Conservation (phyloP, 192 early-diverging fungal species). For the Paraglomus brasilianum region DNA sequence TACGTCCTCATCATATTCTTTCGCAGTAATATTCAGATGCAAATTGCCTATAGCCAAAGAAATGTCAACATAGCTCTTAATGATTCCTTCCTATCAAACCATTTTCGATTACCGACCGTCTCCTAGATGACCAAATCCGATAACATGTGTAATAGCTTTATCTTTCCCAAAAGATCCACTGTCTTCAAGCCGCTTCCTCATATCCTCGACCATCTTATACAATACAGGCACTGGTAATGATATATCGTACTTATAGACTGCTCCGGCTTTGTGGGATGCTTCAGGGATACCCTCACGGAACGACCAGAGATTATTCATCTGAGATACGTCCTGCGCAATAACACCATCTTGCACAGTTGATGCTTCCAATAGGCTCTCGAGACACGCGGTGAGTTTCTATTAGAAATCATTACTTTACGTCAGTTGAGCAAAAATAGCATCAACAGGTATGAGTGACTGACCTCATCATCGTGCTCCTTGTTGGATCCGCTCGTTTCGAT, state of each 20-base stretch:
- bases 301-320: slow-evolving; percentile 79
- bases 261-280: slow-evolving; percentile 81
- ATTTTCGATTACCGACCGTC: slow-evolving; percentile 68
- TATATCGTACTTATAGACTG: slow-evolving; percentile 96
- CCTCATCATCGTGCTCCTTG: slow-evolving; percentile 89
- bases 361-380: slow-evolving; percentile 78
- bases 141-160: slow-evolving; percentile 66
- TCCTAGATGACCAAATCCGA: slow-evolving; percentile 96
- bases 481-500: slow-evolving; percentile 94
- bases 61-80: slow-evolving; percentile 20
- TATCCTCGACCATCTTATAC: slow-evolving; percentile 81
- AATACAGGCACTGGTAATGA: slow-evolving; percentile 85
- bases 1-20: slow-evolving; percentile 57
- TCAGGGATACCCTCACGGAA: slow-evolving; percentile 96
- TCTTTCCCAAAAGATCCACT: slow-evolving; percentile 59
- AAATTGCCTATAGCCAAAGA: slow-evolving; percentile 63
- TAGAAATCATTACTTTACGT: background rate
- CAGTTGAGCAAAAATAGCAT: too few relatives aligned
- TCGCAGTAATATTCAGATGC: slow-evolving; percentile 84
- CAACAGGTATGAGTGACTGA: too few relatives aligned
- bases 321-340: slow-evolving; percentile 84
- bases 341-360: slow-evolving; percentile 83
- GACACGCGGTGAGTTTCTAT: slow-evolving; percentile 68
- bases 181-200: slow-evolving; percentile 63
- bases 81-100: background rate